phyloP scores from a whole-genome alignment of 129 eudicot species.

The Escallonia herrerae region DNA sequence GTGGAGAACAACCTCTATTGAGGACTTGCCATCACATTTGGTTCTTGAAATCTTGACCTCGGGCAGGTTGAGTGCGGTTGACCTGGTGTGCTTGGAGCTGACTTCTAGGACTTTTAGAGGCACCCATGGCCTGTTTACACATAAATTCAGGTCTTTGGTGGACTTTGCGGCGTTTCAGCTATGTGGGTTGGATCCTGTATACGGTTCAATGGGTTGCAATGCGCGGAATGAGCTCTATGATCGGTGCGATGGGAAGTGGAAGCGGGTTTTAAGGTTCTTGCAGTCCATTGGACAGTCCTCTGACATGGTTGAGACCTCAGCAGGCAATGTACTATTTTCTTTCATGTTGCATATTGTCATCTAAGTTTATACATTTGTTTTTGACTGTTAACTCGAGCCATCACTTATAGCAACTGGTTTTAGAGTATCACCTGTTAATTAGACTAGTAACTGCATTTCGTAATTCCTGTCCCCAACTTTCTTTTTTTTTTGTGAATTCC shows the following conservation, averaged over 20 bases:
- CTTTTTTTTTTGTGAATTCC: too few relatives aligned
- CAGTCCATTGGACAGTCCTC: constrained; percentile 74
- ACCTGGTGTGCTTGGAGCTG: constrained; percentile 72
- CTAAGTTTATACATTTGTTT: not conserved
- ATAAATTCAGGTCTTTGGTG: constrained; percentile 54
- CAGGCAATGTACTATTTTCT: constrained; percentile 75
- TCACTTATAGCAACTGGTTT: not conserved
- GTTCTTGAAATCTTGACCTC: constrained; percentile 73
- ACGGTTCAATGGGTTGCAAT: constrained; percentile 26
- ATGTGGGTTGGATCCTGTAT: constrained; percentile 54
- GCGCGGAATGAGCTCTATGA: constrained; percentile 43
- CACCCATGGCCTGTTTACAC: constrained; percentile 29
- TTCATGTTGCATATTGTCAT: not conserved
- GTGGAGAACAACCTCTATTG: constrained; percentile 33
- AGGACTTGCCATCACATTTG: constrained; percentile 78
- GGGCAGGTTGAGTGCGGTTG: constrained; percentile 61
- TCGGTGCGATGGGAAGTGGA: constrained; percentile 71
- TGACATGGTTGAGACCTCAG: constrained; percentile 58
- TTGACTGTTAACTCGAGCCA: not conserved
- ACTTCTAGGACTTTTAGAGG: constrained; percentile 49
- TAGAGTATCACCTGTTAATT: too few relatives aligned
- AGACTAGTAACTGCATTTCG: too few relatives aligned
- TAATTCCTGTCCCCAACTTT: too few relatives aligned
- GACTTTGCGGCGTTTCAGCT: constrained; percentile 79
- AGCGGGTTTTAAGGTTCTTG: constrained; percentile 74